These are phyloP conservation scores for Pilasporangium apinafurcum DNA, from an alignment of 352 stramenopile species.

Conservation along the genomic window DNA sequence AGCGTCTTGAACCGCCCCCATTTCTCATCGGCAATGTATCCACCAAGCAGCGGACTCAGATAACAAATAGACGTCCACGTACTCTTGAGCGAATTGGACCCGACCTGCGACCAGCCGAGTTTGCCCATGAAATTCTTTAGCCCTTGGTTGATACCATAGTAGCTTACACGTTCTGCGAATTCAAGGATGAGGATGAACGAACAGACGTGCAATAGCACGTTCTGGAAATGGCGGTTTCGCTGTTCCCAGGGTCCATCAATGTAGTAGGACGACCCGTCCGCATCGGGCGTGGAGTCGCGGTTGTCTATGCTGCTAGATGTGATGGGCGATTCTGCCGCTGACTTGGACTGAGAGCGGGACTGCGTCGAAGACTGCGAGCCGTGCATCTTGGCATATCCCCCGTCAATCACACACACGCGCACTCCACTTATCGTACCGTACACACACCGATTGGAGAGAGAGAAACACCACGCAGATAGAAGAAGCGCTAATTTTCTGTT, in stretches of 20 bases:
- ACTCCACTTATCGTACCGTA: no score
- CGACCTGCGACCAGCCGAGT: conserved; percentile 67
- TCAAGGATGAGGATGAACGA: conserved; percentile 86
- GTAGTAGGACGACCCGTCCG: conserved; percentile 51
- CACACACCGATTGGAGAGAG: no score
- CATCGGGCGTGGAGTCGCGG: conserved; percentile 27
- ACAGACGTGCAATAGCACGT: conserved; percentile 79
- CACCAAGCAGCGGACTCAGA: conserved; percentile 69
- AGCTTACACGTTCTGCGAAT: conserved; percentile 78
- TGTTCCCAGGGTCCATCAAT: conserved; percentile 76
- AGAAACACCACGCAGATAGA: no score
- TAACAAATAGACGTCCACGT: conserved; percentile 88
- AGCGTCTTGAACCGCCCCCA: conserved; percentile 83
- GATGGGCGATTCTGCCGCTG: conserved; percentile 23
- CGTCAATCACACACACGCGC: no score
- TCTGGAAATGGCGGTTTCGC: conserved; percentile 71
- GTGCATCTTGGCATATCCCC: no score
- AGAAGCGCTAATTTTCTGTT: no score
- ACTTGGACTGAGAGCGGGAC: conserved; percentile 40
- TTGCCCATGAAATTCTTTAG: conserved; percentile 86
- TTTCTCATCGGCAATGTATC: conserved; percentile 84
- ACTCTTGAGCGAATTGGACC: conserved; percentile 84
- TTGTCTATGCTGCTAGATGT: conserved; percentile 28
- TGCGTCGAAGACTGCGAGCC: conserved; percentile 18
- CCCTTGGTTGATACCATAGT: conserved; percentile 86